A percentile compares a stretch with the other conserved stretches of the same genome.
Evolutionary conservation across 1,284 basidiomycete genomes (phyloP).

Genomic region (Rhodotorula sp.): DNA sequence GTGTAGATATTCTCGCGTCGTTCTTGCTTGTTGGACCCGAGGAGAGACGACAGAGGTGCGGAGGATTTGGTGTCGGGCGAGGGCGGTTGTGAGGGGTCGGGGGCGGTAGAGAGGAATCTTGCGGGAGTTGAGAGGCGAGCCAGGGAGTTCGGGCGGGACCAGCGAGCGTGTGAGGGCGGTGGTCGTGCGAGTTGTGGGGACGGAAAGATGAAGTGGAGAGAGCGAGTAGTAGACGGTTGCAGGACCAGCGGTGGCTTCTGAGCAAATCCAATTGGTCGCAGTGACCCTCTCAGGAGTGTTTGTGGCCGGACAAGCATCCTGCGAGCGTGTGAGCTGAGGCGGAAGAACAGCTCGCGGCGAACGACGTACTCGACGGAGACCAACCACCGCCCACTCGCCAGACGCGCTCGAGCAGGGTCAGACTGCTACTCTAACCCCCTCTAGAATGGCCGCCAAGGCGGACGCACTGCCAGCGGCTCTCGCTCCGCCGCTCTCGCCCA

Average conservation of each 20-base stretch:
- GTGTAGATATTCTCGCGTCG: constrained; percentile 90
- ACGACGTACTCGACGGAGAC: too few species aligned
- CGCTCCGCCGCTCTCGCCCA: neutral
- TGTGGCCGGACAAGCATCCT: neutral
- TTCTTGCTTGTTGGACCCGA: constrained; percentile 31
- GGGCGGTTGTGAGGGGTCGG: neutral
- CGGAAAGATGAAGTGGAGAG: neutral
- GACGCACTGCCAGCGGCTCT: neutral
- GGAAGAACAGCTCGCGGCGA: too few species aligned
- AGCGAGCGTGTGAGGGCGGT: neutral
- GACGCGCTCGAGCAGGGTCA: too few species aligned
- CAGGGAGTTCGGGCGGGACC: neutral
- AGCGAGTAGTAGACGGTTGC: neutral
- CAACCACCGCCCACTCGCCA: too few species aligned
- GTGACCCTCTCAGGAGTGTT: neutral
- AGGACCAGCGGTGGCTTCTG: neutral
- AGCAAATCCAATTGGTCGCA: neutral
- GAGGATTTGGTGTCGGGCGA: neutral
- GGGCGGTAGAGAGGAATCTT: neutral
- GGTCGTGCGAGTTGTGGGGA: neutral
- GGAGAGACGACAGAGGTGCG: neutral
- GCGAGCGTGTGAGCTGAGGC: neutral
- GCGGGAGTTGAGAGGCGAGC: neutral
- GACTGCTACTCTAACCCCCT: too few species aligned
- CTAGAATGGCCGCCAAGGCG: too few species aligned